Evolutionary conservation across 495 filamentous ascomycete genomes (phyloP).

Genomic region (Penicillium diatomitis): DNA sequence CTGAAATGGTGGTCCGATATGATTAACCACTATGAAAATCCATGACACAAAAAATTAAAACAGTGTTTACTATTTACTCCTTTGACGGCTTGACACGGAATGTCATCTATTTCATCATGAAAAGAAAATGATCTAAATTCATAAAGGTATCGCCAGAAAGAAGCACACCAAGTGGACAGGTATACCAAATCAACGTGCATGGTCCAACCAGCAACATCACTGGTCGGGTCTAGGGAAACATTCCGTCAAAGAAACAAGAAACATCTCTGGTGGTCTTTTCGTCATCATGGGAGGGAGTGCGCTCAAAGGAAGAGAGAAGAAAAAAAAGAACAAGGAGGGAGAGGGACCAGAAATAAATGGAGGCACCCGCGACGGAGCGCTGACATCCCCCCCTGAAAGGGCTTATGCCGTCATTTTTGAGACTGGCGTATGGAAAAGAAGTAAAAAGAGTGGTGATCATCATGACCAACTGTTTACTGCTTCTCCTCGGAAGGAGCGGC

Average conservation of each 20-base stretch:
- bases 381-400: too few relatives aligned
- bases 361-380: background rate
- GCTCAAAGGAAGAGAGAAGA: too few relatives aligned
- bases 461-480: slow-evolving; percentile 23
- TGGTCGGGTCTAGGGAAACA: slow-evolving; percentile 13
- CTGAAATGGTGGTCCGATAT: too few relatives aligned
- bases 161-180: slow-evolving; percentile 8
- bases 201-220: slow-evolving; percentile 7
- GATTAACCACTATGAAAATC: too few relatives aligned
- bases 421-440: too few relatives aligned
- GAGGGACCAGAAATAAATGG: background rate
- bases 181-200: background rate
- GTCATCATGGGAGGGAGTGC: slow-evolving; percentile 11
- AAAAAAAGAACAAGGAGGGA: too few relatives aligned
- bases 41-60: too few relatives aligned
- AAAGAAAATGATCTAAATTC: slow-evolving; percentile 20
- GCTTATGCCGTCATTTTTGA: too few relatives aligned
- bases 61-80: too few relatives aligned
- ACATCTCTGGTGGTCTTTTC: slow-evolving; percentile 22
- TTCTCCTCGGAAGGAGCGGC: slow-evolving; percentile 36
- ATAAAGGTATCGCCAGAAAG: slow-evolving; percentile 19
- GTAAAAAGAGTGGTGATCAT: too few relatives aligned
- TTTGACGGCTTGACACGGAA: too few relatives aligned
- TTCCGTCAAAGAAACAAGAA: slow-evolving; percentile 10
- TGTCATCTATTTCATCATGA: too few relatives aligned